Percentiles rank a stretch among this genome's conserved stretches.
Conservation (phyloP, 495 filamentous ascomycete species). For the Penicillium roqueforti region DNA sequence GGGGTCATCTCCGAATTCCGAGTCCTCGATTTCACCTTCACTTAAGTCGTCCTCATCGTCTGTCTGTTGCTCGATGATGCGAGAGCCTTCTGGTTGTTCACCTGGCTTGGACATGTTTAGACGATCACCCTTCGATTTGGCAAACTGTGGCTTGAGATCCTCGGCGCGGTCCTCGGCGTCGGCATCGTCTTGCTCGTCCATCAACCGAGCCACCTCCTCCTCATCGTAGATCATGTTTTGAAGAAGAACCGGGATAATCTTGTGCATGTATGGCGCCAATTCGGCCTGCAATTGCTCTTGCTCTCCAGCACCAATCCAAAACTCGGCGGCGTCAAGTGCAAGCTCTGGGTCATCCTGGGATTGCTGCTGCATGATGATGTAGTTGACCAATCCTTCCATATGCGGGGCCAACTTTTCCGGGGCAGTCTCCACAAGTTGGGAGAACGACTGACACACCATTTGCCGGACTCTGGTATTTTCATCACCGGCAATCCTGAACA, state of each 20-base stretch:
- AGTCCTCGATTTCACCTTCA: constrained; percentile 85
- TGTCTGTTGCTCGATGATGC: constrained; percentile 42
- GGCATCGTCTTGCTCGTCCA: constrained; percentile 81
- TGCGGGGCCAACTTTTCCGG: constrained; percentile 88
- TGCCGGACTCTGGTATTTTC: constrained; percentile 71
- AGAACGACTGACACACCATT: constrained; percentile 90
- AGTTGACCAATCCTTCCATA: constrained; percentile 84
- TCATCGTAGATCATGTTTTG: constrained; percentile 96
- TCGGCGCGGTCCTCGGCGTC: constrained; percentile 85
- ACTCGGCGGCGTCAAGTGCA: constrained; percentile 92
- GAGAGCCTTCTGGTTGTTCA: constrained; percentile 39
- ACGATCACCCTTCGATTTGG: constrained; percentile 62
- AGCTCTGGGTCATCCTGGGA: constrained; percentile 82
- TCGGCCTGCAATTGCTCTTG: constrained; percentile 69
- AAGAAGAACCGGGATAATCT: constrained; percentile 86
- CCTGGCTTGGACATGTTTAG: constrained; percentile 46
- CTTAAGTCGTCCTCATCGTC: constrained; percentile 69
- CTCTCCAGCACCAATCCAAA: constrained; percentile 93
- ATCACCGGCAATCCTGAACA: constrained; percentile 79
- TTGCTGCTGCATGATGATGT: constrained; percentile 85
- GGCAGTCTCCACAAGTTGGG: constrained; percentile 83
- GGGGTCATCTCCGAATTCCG: constrained; percentile 66
- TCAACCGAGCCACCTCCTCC: constrained; percentile 82
- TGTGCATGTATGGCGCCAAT: constrained; percentile 70
- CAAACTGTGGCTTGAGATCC: constrained; percentile 92